Evolutionary conservation across 1,139 yeast genomes (phyloP), one percentile per base, ranked within the genome.

Genomic region (Hansenula lynferdii): DNA sequence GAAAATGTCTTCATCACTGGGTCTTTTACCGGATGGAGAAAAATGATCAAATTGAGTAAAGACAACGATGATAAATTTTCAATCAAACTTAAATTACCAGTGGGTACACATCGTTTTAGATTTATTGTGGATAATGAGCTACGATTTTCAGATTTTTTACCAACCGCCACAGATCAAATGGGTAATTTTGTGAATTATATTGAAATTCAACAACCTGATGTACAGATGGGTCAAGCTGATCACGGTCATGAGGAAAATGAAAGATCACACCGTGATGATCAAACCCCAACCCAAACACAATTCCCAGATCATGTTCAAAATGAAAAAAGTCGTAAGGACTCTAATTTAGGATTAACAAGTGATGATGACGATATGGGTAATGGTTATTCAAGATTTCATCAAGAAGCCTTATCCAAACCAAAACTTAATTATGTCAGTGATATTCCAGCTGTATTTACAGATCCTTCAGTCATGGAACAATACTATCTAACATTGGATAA

Each of bases 151-250:
- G 96, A 89, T 56, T 84, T 75, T 54, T 70, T 92, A 49, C 97
- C 97, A 14, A 90, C 97, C 0, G 97, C 99, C 8, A 92, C 99
- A 0, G 99, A 92, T 61, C 95, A 92, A 47, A 90, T 90, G 75
- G 99, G 99, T 38, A 90, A 92, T 49, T 85, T 92, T 55, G 95
- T 94, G 55, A 89, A 94, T 60, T 95, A 95, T 72, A 79, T 90
- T 47, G 92, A 84, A 59, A 82, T 84, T 20, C 72, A 60, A 62
- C 75, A 70, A 2, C 78, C 70, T 5, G 61, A 60, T 30, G 49
- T 54, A 12, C 47, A 51, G n/a, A 30, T 30, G 23, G 17, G 37
- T 21, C 25, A 12, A n/a, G 37, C 11, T 35, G 35, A 15, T 10
- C 42, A 36, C 28, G 25, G 31, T 2, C 28, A 39, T 5, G 30